Conservation (phyloP, 306 rosid genomes). For the Cicer yamashitae region DNA sequence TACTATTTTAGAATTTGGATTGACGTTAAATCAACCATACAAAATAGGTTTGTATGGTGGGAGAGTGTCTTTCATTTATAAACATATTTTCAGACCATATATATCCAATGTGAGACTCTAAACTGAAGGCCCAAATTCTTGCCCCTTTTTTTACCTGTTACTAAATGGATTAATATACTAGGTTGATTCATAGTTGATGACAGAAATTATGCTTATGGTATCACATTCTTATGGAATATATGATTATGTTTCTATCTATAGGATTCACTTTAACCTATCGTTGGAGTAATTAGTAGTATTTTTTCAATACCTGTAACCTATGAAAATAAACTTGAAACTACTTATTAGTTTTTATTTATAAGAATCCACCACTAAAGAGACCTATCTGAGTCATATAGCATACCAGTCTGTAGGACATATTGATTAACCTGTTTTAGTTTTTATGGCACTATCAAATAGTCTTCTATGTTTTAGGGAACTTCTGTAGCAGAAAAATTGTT, state of each 20-base stretch:
- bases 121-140: background rate
- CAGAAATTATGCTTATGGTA: slow-evolving; percentile 1
- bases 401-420: background rate
- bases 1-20: too few species aligned
- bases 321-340: background rate
- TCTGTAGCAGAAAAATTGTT: slow-evolving; percentile 16
- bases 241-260: background rate
- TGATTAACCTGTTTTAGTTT: slow-evolving; percentile 40
- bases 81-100: too few species aligned
- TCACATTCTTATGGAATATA: slow-evolving; percentile 18
- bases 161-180: background rate
- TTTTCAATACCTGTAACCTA: background rate
- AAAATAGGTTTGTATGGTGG: too few species aligned
- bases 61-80: too few species aligned
- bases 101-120: too few species aligned
- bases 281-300: background rate
- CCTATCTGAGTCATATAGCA: slow-evolving; percentile 13
- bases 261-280: background rate
- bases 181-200: slow-evolving; percentile 15
- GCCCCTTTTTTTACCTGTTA: background rate
- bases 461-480: slow-evolving; percentile 19
- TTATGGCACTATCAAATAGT: slow-evolving; percentile 1
- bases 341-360: background rate
- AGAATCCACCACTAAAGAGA: slow-evolving; percentile 12
- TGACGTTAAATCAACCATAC: too few species aligned